A percentile compares a stretch with the other conserved stretches of the same genome.
Evolutionary conservation across 2,329 filamentous ascomycete genomes (phyloP).

Genomic region (Penicillium sp.): DNA sequence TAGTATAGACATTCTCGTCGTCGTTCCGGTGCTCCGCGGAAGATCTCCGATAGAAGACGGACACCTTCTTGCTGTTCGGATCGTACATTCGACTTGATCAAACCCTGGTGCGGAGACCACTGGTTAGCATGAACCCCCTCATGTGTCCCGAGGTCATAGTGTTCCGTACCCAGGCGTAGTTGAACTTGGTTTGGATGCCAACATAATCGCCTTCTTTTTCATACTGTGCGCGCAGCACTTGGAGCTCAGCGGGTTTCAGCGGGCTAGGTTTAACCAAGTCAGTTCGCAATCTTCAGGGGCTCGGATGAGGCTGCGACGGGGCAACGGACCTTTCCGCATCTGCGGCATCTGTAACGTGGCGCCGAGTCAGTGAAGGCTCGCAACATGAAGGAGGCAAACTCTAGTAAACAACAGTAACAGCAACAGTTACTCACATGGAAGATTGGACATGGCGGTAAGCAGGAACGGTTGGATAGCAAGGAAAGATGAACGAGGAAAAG

Average conservation of each 20-base stretch:
- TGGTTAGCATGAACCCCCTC: conserved; percentile 2
- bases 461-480: not conserved
- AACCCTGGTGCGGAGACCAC: conserved; percentile 55
- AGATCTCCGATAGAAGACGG: conserved; percentile 90
- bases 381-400: not conserved
- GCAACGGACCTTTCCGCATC: conserved; percentile 81
- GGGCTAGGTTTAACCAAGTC: conserved; percentile 55
- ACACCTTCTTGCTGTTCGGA: conserved; percentile 91
- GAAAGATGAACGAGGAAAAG: conserved; percentile 2
- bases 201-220: conserved; percentile 98
- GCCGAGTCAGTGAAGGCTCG: conserved; percentile 2
- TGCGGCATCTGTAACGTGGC: conserved; percentile 68
- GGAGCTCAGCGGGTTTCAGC: conserved; percentile 84
- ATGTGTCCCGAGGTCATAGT: not conserved
- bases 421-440: conserved; percentile 45
- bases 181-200: conserved; percentile 97
- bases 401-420: not conserved
- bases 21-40: conserved; percentile 85
- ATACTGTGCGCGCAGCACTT: conserved; percentile 88
- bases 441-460: conserved; percentile 41
- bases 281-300: conserved; percentile 6
- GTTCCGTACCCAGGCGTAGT: conserved; percentile 85
- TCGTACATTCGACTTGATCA: conserved; percentile 86
- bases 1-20: conserved; percentile 98
- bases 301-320: not conserved